Conservation (phyloP, 2,329 filamentous ascomycete genomes). For the Cercospora citrullina region DNA sequence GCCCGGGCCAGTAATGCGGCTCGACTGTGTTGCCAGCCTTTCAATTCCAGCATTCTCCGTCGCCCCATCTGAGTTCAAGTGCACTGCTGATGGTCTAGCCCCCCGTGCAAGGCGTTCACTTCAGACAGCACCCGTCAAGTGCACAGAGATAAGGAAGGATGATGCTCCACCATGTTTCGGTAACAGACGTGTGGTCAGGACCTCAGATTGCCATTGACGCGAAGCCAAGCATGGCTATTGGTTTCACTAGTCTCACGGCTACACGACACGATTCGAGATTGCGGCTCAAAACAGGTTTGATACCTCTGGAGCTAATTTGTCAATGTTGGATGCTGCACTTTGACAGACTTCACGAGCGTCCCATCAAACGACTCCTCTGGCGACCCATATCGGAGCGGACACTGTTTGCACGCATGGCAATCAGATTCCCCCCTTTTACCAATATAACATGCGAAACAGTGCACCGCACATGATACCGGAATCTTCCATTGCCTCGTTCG, state of each 20-base stretch:
- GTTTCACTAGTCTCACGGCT: neutral
- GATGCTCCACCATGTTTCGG: neutral
- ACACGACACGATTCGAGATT: neutral
- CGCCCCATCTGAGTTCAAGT: neutral
- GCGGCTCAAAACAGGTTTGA: neutral
- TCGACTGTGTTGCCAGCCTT: neutral
- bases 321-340: neutral
- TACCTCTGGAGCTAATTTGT: neutral
- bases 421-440: neutral
- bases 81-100: neutral
- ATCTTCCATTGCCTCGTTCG: neutral
- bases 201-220: neutral
- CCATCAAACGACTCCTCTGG: neutral
- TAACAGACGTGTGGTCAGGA: neutral
- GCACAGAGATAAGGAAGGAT: neutral
- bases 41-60: neutral
- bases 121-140: neutral
- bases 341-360: neutral
- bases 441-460: neutral
- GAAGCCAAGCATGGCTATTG: neutral
- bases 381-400: neutral
- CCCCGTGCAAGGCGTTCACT: neutral
- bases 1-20: neutral
- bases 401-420: neutral
- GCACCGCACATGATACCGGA: neutral